Evolutionary conservation across 305 asterid species (phyloP), one percentile per base, ranked within the genome.

Genomic region (Fraxinus xanthoxyloides): DNA sequence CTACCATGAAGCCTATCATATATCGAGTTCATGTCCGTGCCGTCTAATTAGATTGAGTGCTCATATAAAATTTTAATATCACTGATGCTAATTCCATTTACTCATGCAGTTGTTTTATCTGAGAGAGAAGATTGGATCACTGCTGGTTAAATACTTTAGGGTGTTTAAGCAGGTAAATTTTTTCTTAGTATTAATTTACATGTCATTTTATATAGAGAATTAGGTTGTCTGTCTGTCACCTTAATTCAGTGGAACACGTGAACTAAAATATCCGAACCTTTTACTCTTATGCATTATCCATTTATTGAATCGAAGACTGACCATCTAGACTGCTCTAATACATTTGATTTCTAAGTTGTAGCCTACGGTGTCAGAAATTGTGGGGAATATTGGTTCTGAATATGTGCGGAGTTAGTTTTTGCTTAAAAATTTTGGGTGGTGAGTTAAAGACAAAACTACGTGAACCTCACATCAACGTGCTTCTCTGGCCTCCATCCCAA

Each of bases 361-460:
- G 7, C 61, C 61, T 51, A 17, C 1, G 5, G 51, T 56, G 12
- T 12, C 13, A 0, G 30, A 51, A 80, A 67, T 72, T 80, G 74
- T 77, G 51, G 78, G 75, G 34, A 72, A 43, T 79, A 80, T 9
- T 19, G 36, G 65, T 73, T 74, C 9, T 12, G 34, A 26, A 65
- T 59, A 59, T 36, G 56, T 5, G 24, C 46, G 80, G 54, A 79
- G 67, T 28, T 77, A 75, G 26, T n/a, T 15, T 31, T 79, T 70
- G 70, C 79, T 48, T 72, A 21, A 8, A 77, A 54, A 67, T 70
- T 26, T 54, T 56, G 2, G 70, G 72, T 54, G 2, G 48, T 32
- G 21, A 34, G 54, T 56, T 13, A 31, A 76, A 61, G 80, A 63
- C 80, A 76, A 77, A 31, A 19, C 61, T 75, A 69, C 69, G 81